Base-by-base conservation (phyloP, 2,329 filamentous ascomycete species). In the Apiospora kogelbergensis region DNA sequence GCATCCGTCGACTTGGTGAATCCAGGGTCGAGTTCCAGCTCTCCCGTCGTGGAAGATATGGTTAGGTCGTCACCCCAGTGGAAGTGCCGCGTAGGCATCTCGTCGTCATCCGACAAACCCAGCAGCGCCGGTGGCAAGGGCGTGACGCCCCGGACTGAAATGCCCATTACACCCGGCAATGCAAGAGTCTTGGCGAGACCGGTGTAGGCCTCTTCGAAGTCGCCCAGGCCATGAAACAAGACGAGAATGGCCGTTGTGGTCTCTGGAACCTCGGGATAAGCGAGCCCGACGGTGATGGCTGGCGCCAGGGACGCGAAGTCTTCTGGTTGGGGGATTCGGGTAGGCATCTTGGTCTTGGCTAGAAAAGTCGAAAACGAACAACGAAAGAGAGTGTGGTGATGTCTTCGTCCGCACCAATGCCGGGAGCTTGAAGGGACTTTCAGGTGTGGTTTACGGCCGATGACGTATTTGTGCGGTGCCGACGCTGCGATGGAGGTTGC, bases 141-240 rank as follows among this genome's bases (percentile, higher is more conserved):
- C 30, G 84, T 84, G 0, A 91, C 90, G 0, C 90, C 94, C 76
- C 92, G 91, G 53, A 97, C 83, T 7, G 93, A 88, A 67, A 97
- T 87, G 74, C 90, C 89, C 68, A 90, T 86, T 67, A 94, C 94
- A 75, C 94, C 92, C 0, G 94, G 93, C 3, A 97, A 88, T 70
- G 86, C 84, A 70, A 97, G 81, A 73, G 88, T 89, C 68, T 84
- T 83, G 24, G 90, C 93, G 71, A 97, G 91, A 60, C 82, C 81
- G 70, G 88, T 86, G 78, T 96, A 97, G 44, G 92, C 85, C 3
- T 78, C 76, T 70, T 93, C 87, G 42, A 87, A 89, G 81, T 97
- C 94, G 71, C 94, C 94, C 15, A 97, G 87, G 72, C 94, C 94
- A 80, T 97, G 94, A 69, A 97, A 89, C 66, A 97, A 87, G 76